Base-by-base conservation (phyloP, 177 flowering plant species). In the Tripterygium wilfordii region DNA sequence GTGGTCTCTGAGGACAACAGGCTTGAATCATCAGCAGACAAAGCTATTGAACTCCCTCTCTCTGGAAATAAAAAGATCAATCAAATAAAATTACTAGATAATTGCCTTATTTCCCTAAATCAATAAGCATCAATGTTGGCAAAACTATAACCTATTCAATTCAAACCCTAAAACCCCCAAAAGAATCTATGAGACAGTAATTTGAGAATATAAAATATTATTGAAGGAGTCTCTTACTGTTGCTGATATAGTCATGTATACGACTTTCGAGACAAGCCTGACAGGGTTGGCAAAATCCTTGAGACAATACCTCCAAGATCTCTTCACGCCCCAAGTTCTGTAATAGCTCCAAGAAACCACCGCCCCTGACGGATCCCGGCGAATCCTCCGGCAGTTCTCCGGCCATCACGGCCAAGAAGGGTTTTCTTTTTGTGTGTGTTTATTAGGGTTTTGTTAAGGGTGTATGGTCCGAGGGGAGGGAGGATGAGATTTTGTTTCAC, bases 201-300 rank as follows among this genome's bases (percentile, higher is more conserved):
- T n/a, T n/a, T n/a, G n/a, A n/a, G n/a, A n/a, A n/a, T n/a, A n/a
- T n/a, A n/a, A n/a, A n/a, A n/a, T n/a, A n/a, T n/a, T n/a, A n/a
- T 8, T 9, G 36, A 30, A 3, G 8, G 13, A 10, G 43, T 10
- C 20, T 30, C 36, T 44, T 53, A 63, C 62, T 39, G 8, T 36
- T 19, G 0, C 16, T 2, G 7, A 63, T 14, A 36, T 14, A n/a
- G n/a, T n/a, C 21, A n/a, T 9, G 41, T 8, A 50, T 10, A 0
- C 64, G 57, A 26, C 6, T 10, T 28, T 45, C 19, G 39, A 65
- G 10, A 41, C 35, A 41, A 36, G 33, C 21, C 8, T 56, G 29
- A 47, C 69, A 65, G 9, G 60, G 45, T 2, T 36, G 22, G 44
- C 69, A 65, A 32, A 60, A 28, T 31, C 52, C 68, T 4, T 30